phyloP scores from a whole-genome alignment of 805 yeast species.

The Candida krabiensis region DNA sequence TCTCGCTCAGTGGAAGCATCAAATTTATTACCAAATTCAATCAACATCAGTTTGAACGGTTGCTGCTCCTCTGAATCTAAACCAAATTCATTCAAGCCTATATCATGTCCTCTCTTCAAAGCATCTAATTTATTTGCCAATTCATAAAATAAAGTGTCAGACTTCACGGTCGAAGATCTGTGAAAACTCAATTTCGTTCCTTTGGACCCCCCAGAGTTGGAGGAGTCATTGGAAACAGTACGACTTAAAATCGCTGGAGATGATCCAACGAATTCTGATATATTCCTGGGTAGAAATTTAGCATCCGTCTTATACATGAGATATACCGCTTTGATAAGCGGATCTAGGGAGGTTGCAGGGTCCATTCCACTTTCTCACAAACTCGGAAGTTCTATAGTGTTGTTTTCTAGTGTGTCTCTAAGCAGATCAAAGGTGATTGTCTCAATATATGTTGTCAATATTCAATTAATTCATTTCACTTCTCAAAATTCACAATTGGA shows the following conservation, averaged over 20 bases:
- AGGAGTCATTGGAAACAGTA: constrained; percentile 12
- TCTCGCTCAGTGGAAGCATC: constrained; percentile 7
- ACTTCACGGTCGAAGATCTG: constrained; percentile 2
- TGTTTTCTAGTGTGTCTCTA: no score
- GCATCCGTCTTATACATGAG: constrained; percentile 18
- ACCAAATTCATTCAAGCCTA: constrained; percentile 7
- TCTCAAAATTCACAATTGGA: no score
- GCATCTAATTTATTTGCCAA: constrained; percentile 8
- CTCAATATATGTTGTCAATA: no score
- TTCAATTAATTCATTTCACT: no score
- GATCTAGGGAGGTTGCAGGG: constrained; percentile 13
- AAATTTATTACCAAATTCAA: constrained; percentile 8
- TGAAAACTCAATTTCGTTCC: constrained; percentile 4
- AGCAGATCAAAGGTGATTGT: no score
- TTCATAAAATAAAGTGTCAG: constrained; percentile 14
- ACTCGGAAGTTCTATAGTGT: no score
- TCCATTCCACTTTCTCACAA: constrained; percentile 4
- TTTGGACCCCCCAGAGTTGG: constrained; percentile 5
- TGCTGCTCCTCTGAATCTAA: constrained; percentile 8
- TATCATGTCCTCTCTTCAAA: constrained; percentile 11
- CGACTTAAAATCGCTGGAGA: constrained; percentile 6
- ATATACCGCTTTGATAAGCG: constrained; percentile 21
- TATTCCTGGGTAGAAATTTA: constrained; percentile 10
- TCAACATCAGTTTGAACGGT: constrained; percentile 15
- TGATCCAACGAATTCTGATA: constrained; percentile 15